phyloP scores from a whole-genome alignment of 1,284 basidiomycete genomes.

The Amylostereum areolatum region DNA sequence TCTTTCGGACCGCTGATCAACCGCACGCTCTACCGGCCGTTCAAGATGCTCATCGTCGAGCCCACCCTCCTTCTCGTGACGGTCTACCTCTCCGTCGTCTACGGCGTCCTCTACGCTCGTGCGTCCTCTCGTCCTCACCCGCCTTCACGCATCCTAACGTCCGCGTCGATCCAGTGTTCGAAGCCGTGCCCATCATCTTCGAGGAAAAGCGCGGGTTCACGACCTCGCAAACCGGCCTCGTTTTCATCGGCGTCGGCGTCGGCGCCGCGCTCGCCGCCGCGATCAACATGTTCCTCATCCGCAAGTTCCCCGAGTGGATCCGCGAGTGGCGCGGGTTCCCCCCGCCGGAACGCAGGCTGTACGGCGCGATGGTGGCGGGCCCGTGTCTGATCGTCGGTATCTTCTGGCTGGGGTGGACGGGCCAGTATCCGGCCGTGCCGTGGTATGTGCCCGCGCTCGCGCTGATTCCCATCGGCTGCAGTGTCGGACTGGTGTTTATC shows the following conservation, averaged over 20 bases:
- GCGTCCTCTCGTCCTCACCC: no score
- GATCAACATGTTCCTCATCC: slow-evolving; percentile 33
- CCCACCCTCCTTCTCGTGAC: slow-evolving; percentile 64
- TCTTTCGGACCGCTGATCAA: slow-evolving; percentile 43
- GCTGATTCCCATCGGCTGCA: slow-evolving; percentile 45
- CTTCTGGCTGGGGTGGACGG: slow-evolving; percentile 58
- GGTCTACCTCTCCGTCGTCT: slow-evolving; percentile 63
- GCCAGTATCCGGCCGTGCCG: slow-evolving; percentile 46
- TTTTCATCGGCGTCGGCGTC: slow-evolving; percentile 64
- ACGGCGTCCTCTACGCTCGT: slow-evolving; percentile 60
- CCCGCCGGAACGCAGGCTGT: slow-evolving; percentile 45
- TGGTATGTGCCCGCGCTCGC: slow-evolving; percentile 58
- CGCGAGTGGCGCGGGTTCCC: slow-evolving; percentile 35
- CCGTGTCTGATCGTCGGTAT: slow-evolving; percentile 32
- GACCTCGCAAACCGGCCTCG: slow-evolving; percentile 43
- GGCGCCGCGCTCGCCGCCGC: slow-evolving; percentile 50
- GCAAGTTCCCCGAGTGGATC: slow-evolving; percentile 29
- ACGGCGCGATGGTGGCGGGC: slow-evolving; percentile 39
- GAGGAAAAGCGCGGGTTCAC: slow-evolving; percentile 40
- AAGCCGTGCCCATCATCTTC: slow-evolving; percentile 39
- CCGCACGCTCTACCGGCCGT: slow-evolving; percentile 55
- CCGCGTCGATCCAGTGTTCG: slow-evolving; percentile 40
- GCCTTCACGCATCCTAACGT: not conserved
- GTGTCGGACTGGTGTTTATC: slow-evolving; percentile 58
- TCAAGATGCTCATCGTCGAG: slow-evolving; percentile 59